Conservation (phyloP, 306 rosid species). For the Lithocarpus polystachyus region DNA sequence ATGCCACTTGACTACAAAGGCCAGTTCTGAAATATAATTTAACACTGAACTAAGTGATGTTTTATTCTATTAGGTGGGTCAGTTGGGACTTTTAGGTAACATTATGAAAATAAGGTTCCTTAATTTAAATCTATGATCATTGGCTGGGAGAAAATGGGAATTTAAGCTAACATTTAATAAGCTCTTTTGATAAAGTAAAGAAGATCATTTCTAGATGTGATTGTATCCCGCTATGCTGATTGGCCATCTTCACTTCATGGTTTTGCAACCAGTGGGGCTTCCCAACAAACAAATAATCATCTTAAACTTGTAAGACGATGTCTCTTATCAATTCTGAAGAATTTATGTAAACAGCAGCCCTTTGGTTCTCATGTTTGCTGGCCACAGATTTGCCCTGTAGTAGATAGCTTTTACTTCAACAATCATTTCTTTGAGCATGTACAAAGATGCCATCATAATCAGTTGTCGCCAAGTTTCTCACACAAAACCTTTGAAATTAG, state of each 20-base stretch:
- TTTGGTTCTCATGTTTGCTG: too few species aligned
- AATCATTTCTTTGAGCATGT: background rate
- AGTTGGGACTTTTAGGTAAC: background rate
- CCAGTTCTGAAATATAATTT: background rate
- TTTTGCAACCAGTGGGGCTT: background rate
- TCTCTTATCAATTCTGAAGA: background rate
- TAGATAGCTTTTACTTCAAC: background rate
- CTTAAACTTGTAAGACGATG: background rate
- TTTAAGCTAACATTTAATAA: background rate
- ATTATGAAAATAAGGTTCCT: background rate
- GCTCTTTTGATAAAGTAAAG: too few species aligned
- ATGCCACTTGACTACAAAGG: background rate
- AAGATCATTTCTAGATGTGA: background rate
- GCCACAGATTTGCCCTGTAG: background rate
- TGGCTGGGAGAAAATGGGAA: background rate
- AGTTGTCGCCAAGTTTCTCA: background rate
- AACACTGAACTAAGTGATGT: background rate
- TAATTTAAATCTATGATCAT: background rate
- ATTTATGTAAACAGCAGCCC: background rate
- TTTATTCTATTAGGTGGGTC: too few species aligned
- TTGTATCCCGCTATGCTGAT: background rate
- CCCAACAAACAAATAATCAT: background rate
- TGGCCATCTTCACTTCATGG: background rate
- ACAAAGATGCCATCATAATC: background rate
- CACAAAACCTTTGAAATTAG: background rate